phyloP scores from a whole-genome alignment of 169 alveolate genomes.

The Cryptosporidium sp. region DNA sequence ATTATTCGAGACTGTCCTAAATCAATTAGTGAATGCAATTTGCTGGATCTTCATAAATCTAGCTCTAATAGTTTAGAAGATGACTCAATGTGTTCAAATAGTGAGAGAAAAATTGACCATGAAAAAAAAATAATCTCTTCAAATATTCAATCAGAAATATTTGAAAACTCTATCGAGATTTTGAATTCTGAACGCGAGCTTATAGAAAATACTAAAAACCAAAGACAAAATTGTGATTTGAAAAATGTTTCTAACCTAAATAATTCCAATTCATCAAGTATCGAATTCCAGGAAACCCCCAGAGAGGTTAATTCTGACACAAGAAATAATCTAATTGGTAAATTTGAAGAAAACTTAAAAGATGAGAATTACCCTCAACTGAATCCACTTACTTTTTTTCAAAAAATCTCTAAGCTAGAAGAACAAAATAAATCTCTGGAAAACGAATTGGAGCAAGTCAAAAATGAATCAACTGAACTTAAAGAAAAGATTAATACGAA shows the following conservation, averaged over 20 bases:
- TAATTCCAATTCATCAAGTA: not conserved
- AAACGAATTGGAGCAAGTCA: conserved; percentile 14
- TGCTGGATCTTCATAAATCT: not conserved
- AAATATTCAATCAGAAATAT: not conserved
- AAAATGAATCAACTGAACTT: conserved; percentile 15
- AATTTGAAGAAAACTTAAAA: conserved; percentile 1
- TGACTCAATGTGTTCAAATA: not conserved
- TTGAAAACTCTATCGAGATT: not conserved
- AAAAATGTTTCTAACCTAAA: not conserved
- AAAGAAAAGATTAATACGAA: conserved; percentile 14
- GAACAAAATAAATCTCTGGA: conserved; percentile 14
- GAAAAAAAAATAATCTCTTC: not conserved
- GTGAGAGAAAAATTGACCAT: not conserved
- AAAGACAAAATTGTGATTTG: too few relatives aligned
- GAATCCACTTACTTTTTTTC: conserved; percentile 44
- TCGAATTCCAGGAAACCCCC: not conserved
- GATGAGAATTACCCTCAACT: not conserved
- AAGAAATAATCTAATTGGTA: not conserved
- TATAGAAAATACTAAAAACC: too few relatives aligned
- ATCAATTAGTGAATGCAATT: not conserved
- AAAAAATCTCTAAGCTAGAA: conserved; percentile 36
- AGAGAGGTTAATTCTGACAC: not conserved
- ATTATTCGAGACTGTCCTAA: not conserved
- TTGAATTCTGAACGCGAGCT: not conserved
- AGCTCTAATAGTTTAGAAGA: not conserved